phyloP scores from a whole-genome alignment of 441 rosid species.

The Mallotus japonicus region DNA sequence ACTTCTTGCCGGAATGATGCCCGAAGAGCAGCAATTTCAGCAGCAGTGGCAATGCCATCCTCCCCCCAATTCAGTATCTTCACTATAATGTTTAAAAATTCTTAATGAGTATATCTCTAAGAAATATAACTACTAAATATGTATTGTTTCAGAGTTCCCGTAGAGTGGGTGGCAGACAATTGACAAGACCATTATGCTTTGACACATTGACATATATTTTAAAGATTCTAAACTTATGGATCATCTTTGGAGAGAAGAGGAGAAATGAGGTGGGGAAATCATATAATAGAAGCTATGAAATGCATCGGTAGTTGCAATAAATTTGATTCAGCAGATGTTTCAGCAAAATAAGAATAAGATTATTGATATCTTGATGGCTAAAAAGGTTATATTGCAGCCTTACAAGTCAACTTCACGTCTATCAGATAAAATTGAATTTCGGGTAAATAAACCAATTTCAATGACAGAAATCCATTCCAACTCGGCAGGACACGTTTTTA shows the following conservation, averaged over 20 bases:
- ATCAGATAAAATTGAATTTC: background rate
- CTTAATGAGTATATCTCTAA: slow-evolving; percentile 22
- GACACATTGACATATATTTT: background rate
- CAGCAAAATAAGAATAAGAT: background rate
- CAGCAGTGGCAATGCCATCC: slow-evolving; percentile 64
- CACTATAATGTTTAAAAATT: slow-evolving; percentile 43
- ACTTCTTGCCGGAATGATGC: slow-evolving; percentile 84
- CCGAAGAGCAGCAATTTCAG: slow-evolving; percentile 69
- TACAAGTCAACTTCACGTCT: background rate
- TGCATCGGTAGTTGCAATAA: background rate
- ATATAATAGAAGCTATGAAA: background rate
- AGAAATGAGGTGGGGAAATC: background rate
- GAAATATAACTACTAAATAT: background rate
- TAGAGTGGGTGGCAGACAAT: background rate
- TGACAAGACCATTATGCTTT: background rate
- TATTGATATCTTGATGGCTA: background rate
- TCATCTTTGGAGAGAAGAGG: background rate
- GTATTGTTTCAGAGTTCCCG: background rate
- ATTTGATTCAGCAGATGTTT: background rate
- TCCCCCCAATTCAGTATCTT: slow-evolving; percentile 92
- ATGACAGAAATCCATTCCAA: background rate
- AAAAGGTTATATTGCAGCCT: background rate
- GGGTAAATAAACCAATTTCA: background rate
- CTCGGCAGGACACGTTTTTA: background rate
- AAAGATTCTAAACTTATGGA: background rate